These are phyloP conservation scores for Candida endomychidarum DNA, from an alignment of 805 yeast species.

Conservation along the genomic window DNA sequence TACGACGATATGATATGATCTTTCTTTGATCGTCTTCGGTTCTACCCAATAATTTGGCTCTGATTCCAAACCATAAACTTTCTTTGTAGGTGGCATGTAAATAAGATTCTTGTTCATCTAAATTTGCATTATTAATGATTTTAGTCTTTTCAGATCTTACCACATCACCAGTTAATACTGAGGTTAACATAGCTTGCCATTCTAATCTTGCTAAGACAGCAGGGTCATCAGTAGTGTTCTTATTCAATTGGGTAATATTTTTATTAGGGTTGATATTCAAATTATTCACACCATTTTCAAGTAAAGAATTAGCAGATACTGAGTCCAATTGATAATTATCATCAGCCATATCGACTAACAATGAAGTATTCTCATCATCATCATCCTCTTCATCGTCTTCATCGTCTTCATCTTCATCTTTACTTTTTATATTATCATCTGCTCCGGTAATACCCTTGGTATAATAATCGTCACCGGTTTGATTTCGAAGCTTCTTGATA, in stretches of 20 bases:
- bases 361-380: constrained; percentile 25
- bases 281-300: constrained; percentile 25
- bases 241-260: constrained; percentile 35
- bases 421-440: constrained; percentile 22
- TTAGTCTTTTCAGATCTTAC: constrained; percentile 86
- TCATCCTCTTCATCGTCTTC: constrained; percentile 26
- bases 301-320: constrained; percentile 34
- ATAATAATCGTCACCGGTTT: constrained; percentile 66
- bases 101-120: constrained; percentile 46
- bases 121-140: constrained; percentile 50
- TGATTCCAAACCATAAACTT: constrained; percentile 83
- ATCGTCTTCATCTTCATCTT: constrained; percentile 24
- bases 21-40: constrained; percentile 75
- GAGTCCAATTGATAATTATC: constrained; percentile 51
- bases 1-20: constrained; percentile 65
- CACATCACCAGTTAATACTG: constrained; percentile 93
- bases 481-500: constrained; percentile 59
- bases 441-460: constrained; percentile 60
- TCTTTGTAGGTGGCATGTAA: constrained; percentile 59
- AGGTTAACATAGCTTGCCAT: constrained; percentile 92
- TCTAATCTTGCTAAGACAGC: constrained; percentile 74
- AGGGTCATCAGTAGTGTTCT: constrained; percentile 41
- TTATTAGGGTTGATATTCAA: constrained; percentile 33
- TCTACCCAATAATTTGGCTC: constrained; percentile 79
- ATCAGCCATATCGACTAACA: constrained; percentile 42